These are phyloP conservation scores for Leersia perrieri DNA, from an alignment of 176 grass and related monocot genomes.

Conservation along the genomic window DNA sequence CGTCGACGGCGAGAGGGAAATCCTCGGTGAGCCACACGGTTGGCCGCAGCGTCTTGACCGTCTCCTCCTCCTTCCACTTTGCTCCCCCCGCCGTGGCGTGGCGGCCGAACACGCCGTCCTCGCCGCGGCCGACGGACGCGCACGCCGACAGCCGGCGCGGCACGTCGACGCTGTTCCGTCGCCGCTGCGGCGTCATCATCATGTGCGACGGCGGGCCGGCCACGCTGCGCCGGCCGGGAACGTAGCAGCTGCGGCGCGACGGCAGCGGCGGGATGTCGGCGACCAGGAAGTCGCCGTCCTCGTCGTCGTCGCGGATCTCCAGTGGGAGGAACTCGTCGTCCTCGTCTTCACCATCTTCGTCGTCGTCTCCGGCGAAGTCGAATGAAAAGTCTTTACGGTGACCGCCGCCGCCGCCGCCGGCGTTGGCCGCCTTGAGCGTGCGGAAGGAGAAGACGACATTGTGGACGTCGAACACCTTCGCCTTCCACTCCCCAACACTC, in stretches of 20 bases:
- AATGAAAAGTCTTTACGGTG: conserved; percentile 53
- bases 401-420: too few relatives aligned
- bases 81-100: conserved; percentile 28
- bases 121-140: conserved; percentile 41
- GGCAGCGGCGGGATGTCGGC: conserved; percentile 67
- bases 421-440: conserved; percentile 63
- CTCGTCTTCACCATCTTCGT: conserved; percentile 51
- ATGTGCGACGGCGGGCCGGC: conserved; percentile 36
- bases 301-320: conserved; percentile 80
- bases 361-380: conserved; percentile 48
- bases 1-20: conserved; percentile 84
- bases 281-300: conserved; percentile 88
- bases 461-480: conserved; percentile 84
- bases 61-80: conserved; percentile 97
- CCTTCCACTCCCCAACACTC: conserved; percentile 86
- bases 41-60: conserved; percentile 86
- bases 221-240: conserved; percentile 51
- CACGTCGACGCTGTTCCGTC: conserved; percentile 83
- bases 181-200: conserved; percentile 47
- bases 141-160: conserved; percentile 43
- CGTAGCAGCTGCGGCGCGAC: conserved; percentile 79
- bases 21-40: conserved; percentile 95
- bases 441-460: conserved; percentile 93
- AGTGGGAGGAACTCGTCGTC: conserved; percentile 73
- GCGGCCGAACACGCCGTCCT: conserved; percentile 43